Base-by-base conservation (phyloP, 2,329 filamentous ascomycete genomes). In the Phyllosticta ampelicida region DNA sequence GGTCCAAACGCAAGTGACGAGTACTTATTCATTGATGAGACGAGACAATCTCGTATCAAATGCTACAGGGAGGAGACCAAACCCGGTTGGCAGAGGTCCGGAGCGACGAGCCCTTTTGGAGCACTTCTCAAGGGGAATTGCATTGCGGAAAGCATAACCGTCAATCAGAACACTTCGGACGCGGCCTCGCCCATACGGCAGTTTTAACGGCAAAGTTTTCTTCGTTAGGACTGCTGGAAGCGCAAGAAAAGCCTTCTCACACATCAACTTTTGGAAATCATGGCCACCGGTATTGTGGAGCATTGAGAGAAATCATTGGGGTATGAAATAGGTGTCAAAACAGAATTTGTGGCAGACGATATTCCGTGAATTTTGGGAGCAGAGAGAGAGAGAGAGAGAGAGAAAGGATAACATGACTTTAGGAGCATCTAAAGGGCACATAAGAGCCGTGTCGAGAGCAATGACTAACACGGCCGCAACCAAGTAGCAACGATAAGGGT, bases 131-230 rank as follows among this genome's bases (percentile, higher is more conserved):
- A 44, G n/a, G 13, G n/a, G 2, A 19, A 30, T 20, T 50, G 50
- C 30, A 58, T 58, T 36, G 49, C 53, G 30, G 53, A 58, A 23
- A 58, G 55, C 13, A 11, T 58, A 21, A 49, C 55, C n/a, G 55
- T 58, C 10, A 48, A 53, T 11, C 55, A 58, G 18, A 53, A 50
- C 20, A 58, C 51, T n/a, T 44, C 36, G 4, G 51, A 53, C 11
- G 18, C 51, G 11, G n/a, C 13, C 11, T 44, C 30, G 6, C 50
- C 50, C 29, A 23, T 19, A 8, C 48, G 48, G n/a, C 55, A 58
- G 18, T 58, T 49, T 5, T 58, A 58, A 23, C 26, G 55, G 9
- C 49, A 51, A 8, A 50, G 53, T 13, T 58, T 53, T 19, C 51
- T 53, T 1, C 55, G 55, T 16, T 58, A 26, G 19, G n/a, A 20